Conservation (phyloP, 2,329 filamentous ascomycete genomes). For the Penicillium palitans region DNA sequence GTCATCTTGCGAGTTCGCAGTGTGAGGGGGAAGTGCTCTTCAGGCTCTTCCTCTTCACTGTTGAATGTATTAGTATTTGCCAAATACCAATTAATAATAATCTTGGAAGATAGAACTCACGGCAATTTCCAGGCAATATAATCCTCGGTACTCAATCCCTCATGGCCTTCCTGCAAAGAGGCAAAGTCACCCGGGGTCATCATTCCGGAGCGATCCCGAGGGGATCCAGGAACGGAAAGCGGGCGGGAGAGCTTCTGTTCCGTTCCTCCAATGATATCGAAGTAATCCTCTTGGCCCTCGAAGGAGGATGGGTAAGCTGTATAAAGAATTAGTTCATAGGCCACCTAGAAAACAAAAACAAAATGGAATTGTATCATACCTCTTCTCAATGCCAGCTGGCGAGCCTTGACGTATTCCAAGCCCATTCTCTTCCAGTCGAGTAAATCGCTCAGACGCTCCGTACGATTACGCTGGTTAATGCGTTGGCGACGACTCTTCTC, state of each 20-base stretch:
- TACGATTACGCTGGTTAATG: conserved; percentile 98
- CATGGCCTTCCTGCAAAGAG: conserved; percentile 88
- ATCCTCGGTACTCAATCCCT: conserved; percentile 92
- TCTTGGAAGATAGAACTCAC: conserved; percentile 60
- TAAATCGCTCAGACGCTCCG: conserved; percentile 89
- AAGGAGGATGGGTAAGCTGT: conserved; percentile 85
- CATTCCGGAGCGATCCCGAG: conserved; percentile 87
- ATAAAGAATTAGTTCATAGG: conserved; percentile 15
- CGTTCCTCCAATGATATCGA: conserved; percentile 86
- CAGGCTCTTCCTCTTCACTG: conserved; percentile 91
- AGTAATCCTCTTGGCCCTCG: conserved; percentile 71
- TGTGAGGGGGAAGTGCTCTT: conserved; percentile 70
- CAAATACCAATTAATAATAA: neutral
- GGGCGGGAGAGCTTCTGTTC: conserved; percentile 95
- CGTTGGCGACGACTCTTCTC: conserved; percentile 91
- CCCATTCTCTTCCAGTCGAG: conserved; percentile 99
- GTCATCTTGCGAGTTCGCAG: conserved; percentile 53
- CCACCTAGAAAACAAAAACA: neutral
- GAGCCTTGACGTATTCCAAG: conserved; percentile 97
- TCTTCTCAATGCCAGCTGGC: conserved; percentile 84
- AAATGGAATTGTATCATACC: conserved; percentile 32
- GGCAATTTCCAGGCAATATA: conserved; percentile 98
- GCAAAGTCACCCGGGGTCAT: conserved; percentile 99
- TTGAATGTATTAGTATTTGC: conserved; percentile 17
- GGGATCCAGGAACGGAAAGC: conserved; percentile 90